Base-by-base conservation (phyloP, 257 asterid genomes). In the Lithospermum erythrorhizon region DNA sequence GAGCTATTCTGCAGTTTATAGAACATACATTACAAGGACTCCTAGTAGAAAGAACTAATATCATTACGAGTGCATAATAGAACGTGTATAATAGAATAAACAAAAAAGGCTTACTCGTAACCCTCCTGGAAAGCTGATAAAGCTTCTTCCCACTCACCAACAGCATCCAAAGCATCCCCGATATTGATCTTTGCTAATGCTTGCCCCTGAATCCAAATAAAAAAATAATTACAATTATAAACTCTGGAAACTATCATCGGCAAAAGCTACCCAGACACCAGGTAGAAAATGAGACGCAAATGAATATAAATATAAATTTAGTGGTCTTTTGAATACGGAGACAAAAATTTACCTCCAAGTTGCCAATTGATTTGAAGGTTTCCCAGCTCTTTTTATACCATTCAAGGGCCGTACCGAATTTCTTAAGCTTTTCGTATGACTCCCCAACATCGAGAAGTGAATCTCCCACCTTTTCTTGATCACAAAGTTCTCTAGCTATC, bases 321-420 rank as follows among this genome's bases (percentile, higher is more conserved):
- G 49, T 41, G 49, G 18, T 41, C 18, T 13, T 56, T 52, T 21
- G 59, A 32, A 15, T 22, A 32, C 24, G 58, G 4, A 56, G 35
- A 53, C 3, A 47, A n/a, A 61, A 21, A 47, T 53, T 32, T 71
- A 91, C 98, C 98, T 93, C 98, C 83, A 84, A 80, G 75, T 80
- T 86, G 64, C 96, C 94, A 73, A 93, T 89, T 61, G 61, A 66
- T 65, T 63, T 67, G 79, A 69, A 93, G 61, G 75, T 70, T 68
- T 86, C 84, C 97, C 84, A 81, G 62, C 89, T 84, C 80, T 81
- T 87, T 64, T 67, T 69, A 80, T 76, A 81, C 98, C 98, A 93
- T 68, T 82, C 78, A 52, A 78, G 86, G 65, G 97, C 95, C 75
- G 83, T 68, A 47, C 62, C 62, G 70, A 82, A 86, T 60, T 75